Percentiles rank a stretch among this genome's conserved stretches.
These are phyloP conservation scores for Saccharomyces paradoxus DNA, from an alignment of 805 yeast genomes.

Conservation along the genomic window DNA sequence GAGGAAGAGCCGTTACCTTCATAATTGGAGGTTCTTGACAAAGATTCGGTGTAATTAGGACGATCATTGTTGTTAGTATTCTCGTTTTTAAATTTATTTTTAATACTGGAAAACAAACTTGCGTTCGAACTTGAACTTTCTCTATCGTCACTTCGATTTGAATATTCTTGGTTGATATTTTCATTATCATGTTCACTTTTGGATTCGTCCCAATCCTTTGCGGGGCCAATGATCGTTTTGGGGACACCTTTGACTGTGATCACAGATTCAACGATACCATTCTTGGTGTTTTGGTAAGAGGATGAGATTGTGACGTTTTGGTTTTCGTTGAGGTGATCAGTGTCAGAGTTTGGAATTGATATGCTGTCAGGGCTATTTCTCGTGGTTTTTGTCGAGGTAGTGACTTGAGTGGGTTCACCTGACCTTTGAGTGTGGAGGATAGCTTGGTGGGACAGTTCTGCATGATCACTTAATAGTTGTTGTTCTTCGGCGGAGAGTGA, in stretches of 20 bases:
- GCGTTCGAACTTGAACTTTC: not conserved
- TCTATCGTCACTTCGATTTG: not conserved
- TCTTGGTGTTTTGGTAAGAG: slow-evolving; percentile 20
- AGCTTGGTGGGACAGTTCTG: slow-evolving; percentile 7
- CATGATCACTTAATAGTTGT: slow-evolving; percentile 5
- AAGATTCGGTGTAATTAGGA: not conserved
- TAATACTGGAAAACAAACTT: not conserved
- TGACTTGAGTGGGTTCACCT: slow-evolving; percentile 11
- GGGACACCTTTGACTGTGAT: slow-evolving; percentile 78
- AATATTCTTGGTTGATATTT: not conserved
- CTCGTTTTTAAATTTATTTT: not conserved
- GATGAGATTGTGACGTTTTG: slow-evolving; percentile 14
- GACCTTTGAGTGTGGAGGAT: slow-evolving; percentile 6
- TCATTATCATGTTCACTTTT: slow-evolving; percentile 12
- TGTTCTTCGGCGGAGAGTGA: not conserved
- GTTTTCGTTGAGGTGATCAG: not conserved
- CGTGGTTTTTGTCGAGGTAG: slow-evolving; percentile 3
- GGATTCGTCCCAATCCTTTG: slow-evolving; percentile 37
- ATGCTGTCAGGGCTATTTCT: not conserved
- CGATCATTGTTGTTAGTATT: not conserved
- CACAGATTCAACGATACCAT: slow-evolving; percentile 66
- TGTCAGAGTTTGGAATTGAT: not conserved
- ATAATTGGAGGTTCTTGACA: not conserved
- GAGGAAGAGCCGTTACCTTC: not conserved
- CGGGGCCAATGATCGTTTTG: slow-evolving; percentile 75